These are phyloP conservation scores for Saccharomyces uvarum DNA, from an alignment of 1,139 yeast species.

Conservation along the genomic window DNA sequence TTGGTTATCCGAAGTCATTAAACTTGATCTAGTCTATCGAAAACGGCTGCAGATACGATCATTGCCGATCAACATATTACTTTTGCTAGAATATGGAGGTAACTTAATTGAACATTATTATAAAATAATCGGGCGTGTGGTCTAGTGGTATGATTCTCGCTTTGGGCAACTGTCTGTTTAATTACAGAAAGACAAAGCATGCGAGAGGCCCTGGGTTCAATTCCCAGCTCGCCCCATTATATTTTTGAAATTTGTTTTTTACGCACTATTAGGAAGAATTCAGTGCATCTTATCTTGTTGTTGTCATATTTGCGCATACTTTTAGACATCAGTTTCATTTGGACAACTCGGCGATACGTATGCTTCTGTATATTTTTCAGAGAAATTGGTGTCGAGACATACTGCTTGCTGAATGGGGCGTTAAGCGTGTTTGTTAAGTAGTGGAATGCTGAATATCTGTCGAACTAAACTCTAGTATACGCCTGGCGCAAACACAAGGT, in stretches of 20 bases:
- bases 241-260: constrained; percentile 1
- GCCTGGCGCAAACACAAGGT: neutral
- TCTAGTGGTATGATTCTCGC: constrained; percentile 10
- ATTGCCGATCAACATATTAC: neutral
- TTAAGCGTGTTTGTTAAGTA: neutral
- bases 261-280: constrained; percentile 1
- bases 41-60: neutral
- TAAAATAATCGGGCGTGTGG: constrained; percentile 6
- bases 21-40: neutral
- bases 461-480: neutral
- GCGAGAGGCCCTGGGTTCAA: constrained; percentile 23
- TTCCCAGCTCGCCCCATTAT: constrained; percentile 29
- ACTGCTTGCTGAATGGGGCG: neutral
- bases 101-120: no score
- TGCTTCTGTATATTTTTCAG: neutral
- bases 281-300: neutral
- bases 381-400: neutral
- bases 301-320: neutral
- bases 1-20: neutral
- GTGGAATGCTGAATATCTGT: neutral
- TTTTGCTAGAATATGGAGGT: no score
- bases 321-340: neutral
- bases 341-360: neutral
- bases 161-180: constrained; percentile 4
- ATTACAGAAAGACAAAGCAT: constrained; percentile 3